Conservation (phyloP, 768 basidiomycete species). For the Daedaleopsis sinensis region DNA sequence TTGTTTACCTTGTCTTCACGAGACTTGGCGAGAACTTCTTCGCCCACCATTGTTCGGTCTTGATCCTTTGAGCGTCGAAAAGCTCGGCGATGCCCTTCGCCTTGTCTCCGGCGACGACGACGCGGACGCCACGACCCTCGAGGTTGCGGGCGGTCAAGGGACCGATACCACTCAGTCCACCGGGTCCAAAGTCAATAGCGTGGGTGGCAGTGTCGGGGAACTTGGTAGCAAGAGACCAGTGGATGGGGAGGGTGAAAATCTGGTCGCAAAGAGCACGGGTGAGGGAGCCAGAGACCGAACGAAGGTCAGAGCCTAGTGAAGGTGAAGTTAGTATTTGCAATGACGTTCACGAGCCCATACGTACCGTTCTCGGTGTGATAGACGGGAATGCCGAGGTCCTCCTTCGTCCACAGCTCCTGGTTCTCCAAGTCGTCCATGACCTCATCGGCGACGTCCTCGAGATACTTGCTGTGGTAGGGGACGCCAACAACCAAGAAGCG, state of each 20-base stretch:
- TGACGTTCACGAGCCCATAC: slow-evolving; percentile 29
- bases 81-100: slow-evolving; percentile 88
- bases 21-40: slow-evolving; percentile 85
- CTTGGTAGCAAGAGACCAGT: slow-evolving; percentile 89
- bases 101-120: slow-evolving; percentile 89
- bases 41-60: slow-evolving; percentile 88
- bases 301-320: slow-evolving; percentile 80
- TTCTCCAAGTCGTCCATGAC: slow-evolving; percentile 77
- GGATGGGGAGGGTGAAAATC: slow-evolving; percentile 89
- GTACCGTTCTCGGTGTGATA: slow-evolving; percentile 92
- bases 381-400: slow-evolving; percentile 80
- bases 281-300: slow-evolving; percentile 66
- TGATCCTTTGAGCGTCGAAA: slow-evolving; percentile 65
- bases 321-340: slow-evolving; percentile 4
- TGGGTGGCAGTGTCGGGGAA: slow-evolving; percentile 94
- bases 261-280: slow-evolving; percentile 90
- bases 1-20: slow-evolving; percentile 93
- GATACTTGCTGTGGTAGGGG: slow-evolving; percentile 93
- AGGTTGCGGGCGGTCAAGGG: slow-evolving; percentile 87
- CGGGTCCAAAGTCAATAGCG: slow-evolving; percentile 95
- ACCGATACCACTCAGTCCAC: slow-evolving; percentile 92
- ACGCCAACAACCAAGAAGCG: slow-evolving; percentile 96
- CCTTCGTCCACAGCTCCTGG: slow-evolving; percentile 75
- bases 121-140: slow-evolving; percentile 91
- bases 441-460: slow-evolving; percentile 66